Base-by-base conservation (phyloP, 177 flowering plant genomes). In the Tripterygium wilfordii region DNA sequence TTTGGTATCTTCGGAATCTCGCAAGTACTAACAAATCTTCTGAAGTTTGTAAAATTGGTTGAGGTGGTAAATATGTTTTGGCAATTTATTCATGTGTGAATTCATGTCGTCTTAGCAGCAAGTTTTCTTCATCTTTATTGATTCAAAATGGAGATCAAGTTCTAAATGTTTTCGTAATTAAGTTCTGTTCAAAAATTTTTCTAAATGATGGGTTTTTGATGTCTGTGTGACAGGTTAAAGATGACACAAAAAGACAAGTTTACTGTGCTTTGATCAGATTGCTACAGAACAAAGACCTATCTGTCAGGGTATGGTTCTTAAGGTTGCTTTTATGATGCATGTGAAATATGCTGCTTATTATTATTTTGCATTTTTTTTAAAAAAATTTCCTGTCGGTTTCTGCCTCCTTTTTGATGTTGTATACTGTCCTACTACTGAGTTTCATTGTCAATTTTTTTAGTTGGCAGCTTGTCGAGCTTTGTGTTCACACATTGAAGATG, bases 381-480 rank as follows among this genome's bases (percentile, higher is more conserved):
- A n/a, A n/a, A n/a, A n/a, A 6, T 4, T 32, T 32, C 36, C 14
- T 32, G 6, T n/a, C 5, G 2, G 9, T 32, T 32, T 12, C 23
- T 8, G 14, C 12, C 48, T 43, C 12, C 13, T 18, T 2, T 28
- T 36, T 35, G 18, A 1, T 22, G 7, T 37, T 8, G 15, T 28
- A 36, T 22, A 40, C 33, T 44, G 33, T 41, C 56, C 22, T 15
- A 36, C 33, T 12, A 10, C 44, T 45, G 36, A 49, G 37, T 10
- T 48, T 52, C 8, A 45, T 9, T 42, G 12, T 56, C 38, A 30
- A 31, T 57, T 56, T 8, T 64, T 64, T 48, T 72, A 92, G 99
- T 63, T 92, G 67, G 91, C 99, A 51, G 89, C 96, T 27, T 77
- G 85, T 67, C 72, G 96, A 36, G 82, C 99, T 30, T 39, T 92